Base-by-base conservation (phyloP, 202 grass and related monocot species). In the Schoenoplectus triqueter region DNA sequence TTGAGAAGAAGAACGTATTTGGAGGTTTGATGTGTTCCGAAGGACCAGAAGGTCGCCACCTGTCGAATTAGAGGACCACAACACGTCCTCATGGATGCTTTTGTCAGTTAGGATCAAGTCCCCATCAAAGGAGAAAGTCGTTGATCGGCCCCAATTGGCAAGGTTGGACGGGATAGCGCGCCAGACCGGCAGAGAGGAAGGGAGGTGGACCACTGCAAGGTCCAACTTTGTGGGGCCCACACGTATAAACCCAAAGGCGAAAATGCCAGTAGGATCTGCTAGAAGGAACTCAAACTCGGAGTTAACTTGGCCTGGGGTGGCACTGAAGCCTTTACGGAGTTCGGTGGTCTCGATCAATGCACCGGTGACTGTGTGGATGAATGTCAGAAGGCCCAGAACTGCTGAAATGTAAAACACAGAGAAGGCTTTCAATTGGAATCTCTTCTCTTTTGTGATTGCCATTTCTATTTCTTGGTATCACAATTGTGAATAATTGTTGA, bases 201-300 rank as follows among this genome's bases (percentile, higher is more conserved):
- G 88, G 2, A 94, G 79, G 82, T 97, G 95, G 39, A 97, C 73
- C 6, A 97, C 95, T 22, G 89, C 92, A 69, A 94, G 92, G 79
- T 94, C 89, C 4, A 97, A 88, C 7, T 86, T 81, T 7, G 51
- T 69, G 31, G 74, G 2, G 82, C 87, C 92, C 6, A 91, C 87
- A 49, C 82, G 87, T 84, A 94, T 87, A 90, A 94, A 94, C 48
- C 92, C 92, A 2, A 97, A 84, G 74, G 87, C 87, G 70, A 97
- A 91, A 46, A 72, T 66, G 76, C 89, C 88, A 69, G 66, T 92
- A 0, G 65, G 65, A 45, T 91, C 89, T 46, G 79, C 75, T 50
- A 94, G 86, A 70, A 94, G 69, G 10, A 87, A 86, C 68, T 94
- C 84, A 63, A 97, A 97, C 74, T 18, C 10, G 14, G 59, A 80